Base-by-base conservation (phyloP, 331 rosid genomes). In the Rosa hybrid region DNA sequence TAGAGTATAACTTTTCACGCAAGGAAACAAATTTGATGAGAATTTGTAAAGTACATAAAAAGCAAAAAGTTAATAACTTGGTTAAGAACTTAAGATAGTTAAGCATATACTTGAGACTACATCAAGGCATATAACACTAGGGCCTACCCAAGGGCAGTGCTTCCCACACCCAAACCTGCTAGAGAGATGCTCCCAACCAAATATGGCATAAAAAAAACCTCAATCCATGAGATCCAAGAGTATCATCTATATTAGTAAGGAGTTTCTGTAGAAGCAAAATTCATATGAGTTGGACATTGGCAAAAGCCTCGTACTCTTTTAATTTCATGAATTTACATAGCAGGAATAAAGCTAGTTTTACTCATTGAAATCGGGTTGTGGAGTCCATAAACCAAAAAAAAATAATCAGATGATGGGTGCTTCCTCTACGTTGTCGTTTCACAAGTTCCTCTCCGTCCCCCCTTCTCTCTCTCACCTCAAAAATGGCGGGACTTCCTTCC, bases 171-270 rank as follows among this genome's bases (percentile, higher is more conserved):
- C 89, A 95, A 83, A 78, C 91, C 96, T 62, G 91, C 84, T 51
- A 95, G 80, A 82, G 99, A 95, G 75, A 95, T 89, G 86, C 97
- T 93, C 64, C 98, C 99, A 74, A 90, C 75, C 90, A 93, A 90
- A 88, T 91, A 93, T 78, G 99, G 98, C 77, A 91, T 78, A 77
- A 93, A 95, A 95, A 90, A 95, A 91, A 14, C 97, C 99, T 97
- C 97, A 95, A 84, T 95, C 99, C 98, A 27, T 27, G 30, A 27
- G 30, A 27, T 27, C 30, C 30, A 27, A 27, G 30, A 27, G 30
- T 27, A 27, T 27, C 30, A 27, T 27, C 30, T 27, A 27, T 27
- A 27, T 27, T 27, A 27, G 30, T 27, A 27, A 27, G 30, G 30
- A 27, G 30, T 27, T 27, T 27, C 30, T 27, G 30, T 27, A 27